These are phyloP conservation scores for Endogone sp. DNA, from an alignment of 192 early-diverging fungal genomes.

Conservation along the genomic window DNA sequence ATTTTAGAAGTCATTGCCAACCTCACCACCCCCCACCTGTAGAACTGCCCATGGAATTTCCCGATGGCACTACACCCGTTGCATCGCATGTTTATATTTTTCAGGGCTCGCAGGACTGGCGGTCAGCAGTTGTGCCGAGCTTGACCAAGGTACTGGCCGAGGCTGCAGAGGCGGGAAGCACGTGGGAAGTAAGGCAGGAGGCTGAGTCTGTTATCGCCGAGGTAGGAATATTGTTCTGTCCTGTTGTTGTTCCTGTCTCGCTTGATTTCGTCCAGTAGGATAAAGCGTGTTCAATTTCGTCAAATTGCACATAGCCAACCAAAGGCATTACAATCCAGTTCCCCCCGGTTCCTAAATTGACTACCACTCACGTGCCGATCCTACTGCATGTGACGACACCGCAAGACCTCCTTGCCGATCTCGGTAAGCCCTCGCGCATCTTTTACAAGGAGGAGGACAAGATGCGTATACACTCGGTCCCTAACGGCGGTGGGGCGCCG, in stretches of 20 bases:
- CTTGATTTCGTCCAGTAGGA: neutral
- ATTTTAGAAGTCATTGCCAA: no score
- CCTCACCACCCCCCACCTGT: no score
- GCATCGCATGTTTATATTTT: conserved; percentile 57
- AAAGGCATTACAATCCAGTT: conserved; percentile 11
- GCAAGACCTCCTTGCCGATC: conserved; percentile 68
- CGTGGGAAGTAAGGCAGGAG: conserved; percentile 28
- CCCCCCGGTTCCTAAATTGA: conserved; percentile 1
- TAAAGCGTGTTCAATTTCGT: neutral
- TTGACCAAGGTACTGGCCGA: conserved; percentile 29
- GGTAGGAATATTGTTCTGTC: conserved; percentile 22
- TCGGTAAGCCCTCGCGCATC: conserved; percentile 58
- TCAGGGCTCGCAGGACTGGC: conserved; percentile 48
- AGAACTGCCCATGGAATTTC: conserved; percentile 65
- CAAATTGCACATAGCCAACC: conserved; percentile 7
- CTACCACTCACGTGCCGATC: conserved; percentile 27
- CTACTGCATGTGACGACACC: conserved; percentile 50
- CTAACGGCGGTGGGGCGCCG: conserved; percentile 9
- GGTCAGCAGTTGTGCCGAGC: conserved; percentile 32
- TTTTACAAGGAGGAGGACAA: conserved; percentile 70
- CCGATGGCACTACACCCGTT: conserved; percentile 72
- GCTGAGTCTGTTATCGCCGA: conserved; percentile 44
- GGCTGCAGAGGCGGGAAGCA: conserved; percentile 12
- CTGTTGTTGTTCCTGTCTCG: neutral
- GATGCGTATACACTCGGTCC: conserved; percentile 63